Percentiles rank a stretch among this genome's conserved stretches.
These are phyloP conservation scores for Plasmodiophora brassicae DNA, from an alignment of 208 protist species.

Conservation along the genomic window DNA sequence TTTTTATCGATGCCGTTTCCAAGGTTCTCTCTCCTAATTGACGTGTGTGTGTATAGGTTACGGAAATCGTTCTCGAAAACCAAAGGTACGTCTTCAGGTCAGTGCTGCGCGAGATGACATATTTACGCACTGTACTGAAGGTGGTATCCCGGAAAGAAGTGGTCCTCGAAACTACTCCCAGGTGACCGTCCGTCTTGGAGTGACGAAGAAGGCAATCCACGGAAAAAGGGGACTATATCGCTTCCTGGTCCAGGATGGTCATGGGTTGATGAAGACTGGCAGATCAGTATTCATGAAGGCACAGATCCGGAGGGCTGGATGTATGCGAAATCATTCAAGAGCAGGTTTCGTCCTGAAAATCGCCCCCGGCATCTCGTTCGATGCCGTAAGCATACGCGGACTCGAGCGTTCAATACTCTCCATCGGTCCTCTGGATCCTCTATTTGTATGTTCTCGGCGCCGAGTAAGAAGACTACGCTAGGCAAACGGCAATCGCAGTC, in stretches of 20 bases:
- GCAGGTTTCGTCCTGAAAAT: background rate
- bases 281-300: background rate
- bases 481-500: background rate
- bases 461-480: background rate
- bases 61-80: background rate
- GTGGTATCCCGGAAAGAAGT: conserved; percentile 2
- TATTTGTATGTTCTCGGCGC: background rate
- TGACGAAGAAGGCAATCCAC: background rate
- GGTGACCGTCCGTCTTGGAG: background rate
- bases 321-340: background rate
- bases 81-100: background rate
- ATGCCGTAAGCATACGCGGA: background rate
- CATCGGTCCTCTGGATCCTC: background rate
- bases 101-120: no score
- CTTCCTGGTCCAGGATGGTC: background rate
- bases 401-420: background rate
- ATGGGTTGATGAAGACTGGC: background rate
- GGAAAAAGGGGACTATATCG: no score
- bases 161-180: background rate
- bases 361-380: background rate
- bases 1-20: background rate
- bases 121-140: background rate
- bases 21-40: no score
- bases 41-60: background rate
- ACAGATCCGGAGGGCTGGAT: background rate